These are phyloP conservation scores for Scedosporium apiospermum DNA, from an alignment of 2,329 filamentous ascomycete genomes.

Conservation along the genomic window DNA sequence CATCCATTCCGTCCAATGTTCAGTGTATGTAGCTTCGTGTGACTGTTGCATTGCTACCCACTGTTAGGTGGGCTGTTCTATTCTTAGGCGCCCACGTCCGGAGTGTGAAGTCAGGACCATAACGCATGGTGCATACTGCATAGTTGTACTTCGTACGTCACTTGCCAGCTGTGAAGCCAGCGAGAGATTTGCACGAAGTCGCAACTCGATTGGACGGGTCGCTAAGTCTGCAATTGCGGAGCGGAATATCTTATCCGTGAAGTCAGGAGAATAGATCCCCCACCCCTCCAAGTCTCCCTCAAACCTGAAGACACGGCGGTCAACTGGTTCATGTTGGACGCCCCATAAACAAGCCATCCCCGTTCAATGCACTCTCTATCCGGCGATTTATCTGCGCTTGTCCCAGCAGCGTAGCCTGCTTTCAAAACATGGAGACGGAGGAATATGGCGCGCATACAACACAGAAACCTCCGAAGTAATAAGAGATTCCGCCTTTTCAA, in stretches of 20 bases:
- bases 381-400: background rate
- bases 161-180: background rate
- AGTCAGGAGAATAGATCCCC: background rate
- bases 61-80: background rate
- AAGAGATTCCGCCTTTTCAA: background rate
- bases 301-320: too few species aligned
- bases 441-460: too few species aligned
- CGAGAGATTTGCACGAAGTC: background rate
- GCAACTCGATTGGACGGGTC: background rate
- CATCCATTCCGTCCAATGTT: background rate
- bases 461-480: too few species aligned
- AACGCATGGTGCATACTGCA: background rate
- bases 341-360: background rate
- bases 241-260: background rate
- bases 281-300: too few species aligned
- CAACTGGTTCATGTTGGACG: too few species aligned
- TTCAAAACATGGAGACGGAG: too few species aligned
- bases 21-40: background rate
- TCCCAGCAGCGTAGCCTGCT: too few species aligned
- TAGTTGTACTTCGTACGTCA: background rate
- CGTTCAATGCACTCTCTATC: background rate
- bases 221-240: background rate
- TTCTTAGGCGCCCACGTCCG: background rate
- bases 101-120: background rate
- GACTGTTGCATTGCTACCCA: background rate